Percentiles rank a stretch among this genome's conserved stretches.
Conservation (phyloP, 768 basidiomycete genomes). For the Collybia mongolica region DNA sequence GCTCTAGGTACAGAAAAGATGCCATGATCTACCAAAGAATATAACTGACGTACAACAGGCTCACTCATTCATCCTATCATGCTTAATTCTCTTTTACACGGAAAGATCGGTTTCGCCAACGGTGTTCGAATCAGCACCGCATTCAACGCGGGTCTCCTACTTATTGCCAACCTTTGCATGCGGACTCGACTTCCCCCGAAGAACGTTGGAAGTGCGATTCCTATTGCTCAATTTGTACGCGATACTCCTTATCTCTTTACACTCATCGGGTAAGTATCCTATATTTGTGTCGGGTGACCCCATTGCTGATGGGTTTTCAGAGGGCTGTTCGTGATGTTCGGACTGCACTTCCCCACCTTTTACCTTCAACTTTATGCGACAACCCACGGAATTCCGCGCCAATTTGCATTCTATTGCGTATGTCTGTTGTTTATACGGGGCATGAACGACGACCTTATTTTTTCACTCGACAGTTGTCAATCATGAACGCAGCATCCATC, state of each 20-base stretch:
- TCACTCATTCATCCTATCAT: slow-evolving; percentile 45
- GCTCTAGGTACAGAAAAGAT: too few species aligned
- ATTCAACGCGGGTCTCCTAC: slow-evolving; percentile 24
- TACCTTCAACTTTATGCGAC: slow-evolving; percentile 34
- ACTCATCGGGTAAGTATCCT: background rate
- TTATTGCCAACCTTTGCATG: slow-evolving; percentile 27
- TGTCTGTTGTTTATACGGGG: background rate
- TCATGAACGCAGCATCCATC: slow-evolving; percentile 51
- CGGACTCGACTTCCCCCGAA: slow-evolving; percentile 26
- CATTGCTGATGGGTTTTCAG: background rate
- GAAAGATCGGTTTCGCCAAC: slow-evolving; percentile 28
- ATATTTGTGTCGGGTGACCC: too few species aligned
- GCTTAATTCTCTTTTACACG: slow-evolving; percentile 35
- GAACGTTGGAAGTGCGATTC: slow-evolving; percentile 2
- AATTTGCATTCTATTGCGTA: slow-evolving; percentile 23
- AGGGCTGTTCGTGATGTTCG: slow-evolving; percentile 5
- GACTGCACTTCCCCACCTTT: slow-evolving; percentile 17
- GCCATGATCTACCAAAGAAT: too few species aligned
- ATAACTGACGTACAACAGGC: slow-evolving; percentile 19
- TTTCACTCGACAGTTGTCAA: slow-evolving; percentile 35
- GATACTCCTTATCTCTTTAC: background rate
- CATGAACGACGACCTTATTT: background rate
- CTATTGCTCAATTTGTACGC: background rate
- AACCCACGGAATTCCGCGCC: slow-evolving; percentile 20
- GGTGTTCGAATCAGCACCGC: slow-evolving; percentile 33